Evolutionary conservation across 805 yeast species (phyloP), one percentile per base, ranked within the genome.

Genomic region (Saturnispora halmiae): DNA sequence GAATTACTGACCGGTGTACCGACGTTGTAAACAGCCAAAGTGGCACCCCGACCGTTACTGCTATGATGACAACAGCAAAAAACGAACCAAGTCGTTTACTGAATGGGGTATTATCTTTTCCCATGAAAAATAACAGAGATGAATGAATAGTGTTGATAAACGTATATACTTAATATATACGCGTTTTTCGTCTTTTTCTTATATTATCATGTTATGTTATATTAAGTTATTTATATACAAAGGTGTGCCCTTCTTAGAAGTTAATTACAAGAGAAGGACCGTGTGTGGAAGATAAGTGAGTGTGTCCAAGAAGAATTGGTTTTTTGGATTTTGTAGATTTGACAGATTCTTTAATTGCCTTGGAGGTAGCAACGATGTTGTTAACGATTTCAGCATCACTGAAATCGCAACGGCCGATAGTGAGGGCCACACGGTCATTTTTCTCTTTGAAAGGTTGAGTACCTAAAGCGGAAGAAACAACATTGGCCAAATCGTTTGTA

Each of bases 211-310:
- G 7, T 9, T 7, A 4, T 7, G 13, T 27, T 5, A 27, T 6
- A 27, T 27, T 27, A 27, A 7, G 6, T 32, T 13, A 21, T 11
- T 15, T 38, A 31, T 38, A 25, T 34, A 34, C 37, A 34, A 24
- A 21, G 8, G n/a, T 19, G n/a, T n/a, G n/a, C n/a, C n/a, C 4
- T 8, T 5, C 11, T 49, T 49, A 61, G 45, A 73, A 65, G 55
- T 74, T 70, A 38, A 87, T 77, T 26, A 81, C 79, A 37, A 85
- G 70, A 27, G 86, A 79, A 1, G 95, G 95, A 18, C 94, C 90
- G 52, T 72, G 73, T 9, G 94, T 81, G 32, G 85, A 73, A 29
- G 78, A 66, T 43, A 87, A 59, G 19, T 70, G 69, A 15, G 92
- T 73, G 50, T 76, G 77, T 22, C 95, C 92, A 42, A 86, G 51